Conservation (phyloP, 1,284 basidiomycete species). For the Termitomyces sp. region DNA sequence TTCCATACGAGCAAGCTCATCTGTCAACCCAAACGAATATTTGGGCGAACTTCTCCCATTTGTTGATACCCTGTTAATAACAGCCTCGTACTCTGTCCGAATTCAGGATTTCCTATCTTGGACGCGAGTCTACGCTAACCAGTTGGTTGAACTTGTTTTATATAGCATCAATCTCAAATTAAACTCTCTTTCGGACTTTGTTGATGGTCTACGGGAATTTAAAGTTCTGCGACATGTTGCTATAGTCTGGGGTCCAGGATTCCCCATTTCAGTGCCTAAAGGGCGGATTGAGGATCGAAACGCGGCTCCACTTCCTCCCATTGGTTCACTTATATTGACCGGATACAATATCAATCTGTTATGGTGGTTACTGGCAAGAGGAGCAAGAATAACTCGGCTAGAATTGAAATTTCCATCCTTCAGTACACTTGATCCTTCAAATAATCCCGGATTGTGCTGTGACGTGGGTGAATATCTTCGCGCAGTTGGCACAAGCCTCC, state of each 20-base stretch:
- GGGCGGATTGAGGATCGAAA: not conserved
- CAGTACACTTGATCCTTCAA: not conserved
- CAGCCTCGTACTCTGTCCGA: not conserved
- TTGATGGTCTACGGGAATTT: not conserved
- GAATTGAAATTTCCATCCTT: not conserved
- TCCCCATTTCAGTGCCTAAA: not conserved
- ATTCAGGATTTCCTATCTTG: slow-evolving; percentile 2
- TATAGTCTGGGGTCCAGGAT: slow-evolving; percentile 1
- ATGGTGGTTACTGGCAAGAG: slow-evolving; percentile 3
- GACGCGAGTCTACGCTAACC: slow-evolving; percentile 1
- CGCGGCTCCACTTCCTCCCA: not conserved
- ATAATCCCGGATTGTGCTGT: not conserved
- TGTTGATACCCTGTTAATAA: slow-evolving; percentile 5
- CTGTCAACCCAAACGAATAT: slow-evolving; percentile 1
- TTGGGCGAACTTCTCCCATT: slow-evolving; percentile 2
- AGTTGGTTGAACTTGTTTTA: slow-evolving; percentile 7
- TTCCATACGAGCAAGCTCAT: slow-evolving; percentile 1
- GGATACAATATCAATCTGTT: not conserved
- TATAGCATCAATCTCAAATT: slow-evolving; percentile 1
- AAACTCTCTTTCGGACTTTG: not conserved
- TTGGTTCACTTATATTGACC: slow-evolving; percentile 5
- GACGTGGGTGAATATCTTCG: slow-evolving; percentile 3
- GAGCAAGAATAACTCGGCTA: slow-evolving; percentile 4
- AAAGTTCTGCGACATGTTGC: slow-evolving; percentile 9
- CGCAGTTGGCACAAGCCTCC: slow-evolving; percentile 5